Percentiles rank a stretch among this genome's conserved stretches.
Evolutionary conservation across 140 eudicot species (phyloP).

Genomic region (Ambrosia hybrid): DNA sequence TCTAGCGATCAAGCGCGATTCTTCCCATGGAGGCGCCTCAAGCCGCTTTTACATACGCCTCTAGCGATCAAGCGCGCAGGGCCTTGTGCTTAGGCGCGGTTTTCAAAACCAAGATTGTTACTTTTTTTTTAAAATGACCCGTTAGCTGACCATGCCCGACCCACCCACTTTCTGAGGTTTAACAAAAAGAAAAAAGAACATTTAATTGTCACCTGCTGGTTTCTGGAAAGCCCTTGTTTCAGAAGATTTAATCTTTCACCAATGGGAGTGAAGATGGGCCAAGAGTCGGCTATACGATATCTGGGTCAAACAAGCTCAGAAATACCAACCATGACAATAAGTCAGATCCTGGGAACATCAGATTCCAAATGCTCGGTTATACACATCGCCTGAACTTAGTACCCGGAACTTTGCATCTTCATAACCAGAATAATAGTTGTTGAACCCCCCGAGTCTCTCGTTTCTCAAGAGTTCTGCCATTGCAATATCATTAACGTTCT

Average conservation of each 20-base stretch:
- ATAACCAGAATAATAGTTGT: constrained; percentile 54
- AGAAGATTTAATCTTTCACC: constrained; percentile 51
- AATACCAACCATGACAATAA: constrained; percentile 10
- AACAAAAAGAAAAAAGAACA: no score
- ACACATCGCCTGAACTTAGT: constrained; percentile 66
- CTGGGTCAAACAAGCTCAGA: constrained; percentile 2
- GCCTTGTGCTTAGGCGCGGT: no score
- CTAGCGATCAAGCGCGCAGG: no score
- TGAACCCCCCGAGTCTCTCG: constrained; percentile 56
- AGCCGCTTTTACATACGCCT: no score
- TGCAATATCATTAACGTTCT: no score
- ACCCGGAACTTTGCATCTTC: constrained; percentile 68
- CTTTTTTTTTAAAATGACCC: no score
- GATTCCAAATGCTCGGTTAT: constrained; percentile 70
- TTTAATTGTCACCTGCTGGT: constrained; percentile 48
- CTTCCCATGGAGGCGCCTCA: no score
- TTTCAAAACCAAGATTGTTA: no score
- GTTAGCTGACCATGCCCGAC: no score
- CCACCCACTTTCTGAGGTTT: no score
- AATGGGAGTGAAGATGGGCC: constrained; percentile 35
- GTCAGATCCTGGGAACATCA: constrained; percentile 23
- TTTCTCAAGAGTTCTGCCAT: constrained; percentile 65
- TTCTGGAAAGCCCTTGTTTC: constrained; percentile 41
- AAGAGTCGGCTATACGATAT: constrained; percentile 27
- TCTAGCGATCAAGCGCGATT: no score